These are phyloP conservation scores for Capsella bursapastoris DNA, from an alignment of 345 rosid genomes.

Conservation along the genomic window DNA sequence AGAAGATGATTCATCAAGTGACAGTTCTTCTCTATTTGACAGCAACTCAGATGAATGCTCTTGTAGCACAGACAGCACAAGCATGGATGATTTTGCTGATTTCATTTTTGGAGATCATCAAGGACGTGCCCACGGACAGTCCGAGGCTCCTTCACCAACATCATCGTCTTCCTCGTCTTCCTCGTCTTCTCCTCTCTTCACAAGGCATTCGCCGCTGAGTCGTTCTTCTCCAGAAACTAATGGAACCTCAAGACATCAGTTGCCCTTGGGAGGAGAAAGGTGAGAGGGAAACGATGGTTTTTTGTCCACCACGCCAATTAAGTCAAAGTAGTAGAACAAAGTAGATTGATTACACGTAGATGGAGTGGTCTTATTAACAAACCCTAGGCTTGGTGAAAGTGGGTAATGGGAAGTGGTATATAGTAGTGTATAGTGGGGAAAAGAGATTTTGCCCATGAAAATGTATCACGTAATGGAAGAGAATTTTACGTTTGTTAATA, in stretches of 20 bases:
- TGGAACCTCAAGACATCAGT: constrained; percentile 40
- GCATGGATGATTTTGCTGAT: constrained; percentile 81
- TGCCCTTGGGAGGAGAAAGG: constrained; percentile 37
- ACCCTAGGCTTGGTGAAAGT: constrained; percentile 36
- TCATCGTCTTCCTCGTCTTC: constrained; percentile 61
- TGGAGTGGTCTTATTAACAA: constrained; percentile 29
- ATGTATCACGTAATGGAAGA: constrained; percentile 32
- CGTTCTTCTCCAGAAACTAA: constrained; percentile 41
- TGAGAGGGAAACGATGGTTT: constrained; percentile 46
- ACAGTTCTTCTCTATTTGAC: constrained; percentile 79
- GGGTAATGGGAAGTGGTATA: constrained; percentile 26
- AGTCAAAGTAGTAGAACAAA: constrained; percentile 35
- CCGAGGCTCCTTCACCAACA: constrained; percentile 60
- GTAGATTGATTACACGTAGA: constrained; percentile 38
- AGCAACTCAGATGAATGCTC: constrained; percentile 90
- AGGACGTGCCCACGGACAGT: constrained; percentile 57
- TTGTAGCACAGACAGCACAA: constrained; percentile 81
- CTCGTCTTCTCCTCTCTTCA: constrained; percentile 58
- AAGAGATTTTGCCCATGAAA: constrained; percentile 35
- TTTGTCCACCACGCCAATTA: constrained; percentile 48
- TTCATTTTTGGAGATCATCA: constrained; percentile 61
- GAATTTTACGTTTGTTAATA: constrained; percentile 26
- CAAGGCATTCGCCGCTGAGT: constrained; percentile 49
- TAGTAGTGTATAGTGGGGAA: constrained; percentile 46
- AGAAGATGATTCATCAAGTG: constrained; percentile 88